phyloP scores from a whole-genome alignment of 805 yeast genomes.

The Clavispora carvajalis region DNA sequence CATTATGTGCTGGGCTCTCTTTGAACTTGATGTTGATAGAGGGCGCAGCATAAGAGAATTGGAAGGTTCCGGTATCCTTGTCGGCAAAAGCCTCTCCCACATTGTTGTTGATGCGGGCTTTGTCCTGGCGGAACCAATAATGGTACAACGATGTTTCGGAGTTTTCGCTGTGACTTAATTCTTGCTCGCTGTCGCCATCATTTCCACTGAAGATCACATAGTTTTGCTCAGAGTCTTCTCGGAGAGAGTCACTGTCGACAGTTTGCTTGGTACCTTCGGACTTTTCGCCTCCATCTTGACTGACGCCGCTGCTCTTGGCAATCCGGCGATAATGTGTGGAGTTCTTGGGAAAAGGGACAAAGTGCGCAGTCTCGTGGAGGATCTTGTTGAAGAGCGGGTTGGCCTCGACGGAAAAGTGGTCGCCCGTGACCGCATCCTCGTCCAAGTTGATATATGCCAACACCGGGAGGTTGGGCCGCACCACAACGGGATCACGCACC shows the following conservation, averaged over 20 bases:
- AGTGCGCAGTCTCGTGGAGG: conserved; percentile 22
- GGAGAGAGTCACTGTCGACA: no score
- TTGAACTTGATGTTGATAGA: conserved; percentile 29
- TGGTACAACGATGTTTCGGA: conserved; percentile 24
- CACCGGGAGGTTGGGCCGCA: conserved; percentile 20
- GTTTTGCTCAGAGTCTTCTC: no score
- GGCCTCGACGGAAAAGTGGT: conserved; percentile 28
- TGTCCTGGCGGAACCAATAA: conserved; percentile 34
- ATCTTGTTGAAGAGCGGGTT: conserved; percentile 33
- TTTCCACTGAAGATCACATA: no score
- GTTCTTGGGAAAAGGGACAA: conserved; percentile 28
- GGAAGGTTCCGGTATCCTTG: conserved; percentile 28
- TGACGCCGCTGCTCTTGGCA: conserved; percentile 3
- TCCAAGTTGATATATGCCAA: conserved; percentile 36
- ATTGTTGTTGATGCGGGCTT: conserved; percentile 24
- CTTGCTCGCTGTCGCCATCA: no score
- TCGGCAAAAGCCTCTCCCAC: conserved; percentile 22
- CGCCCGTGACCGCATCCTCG: conserved; percentile 34
- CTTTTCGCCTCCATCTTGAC: conserved; percentile 12
- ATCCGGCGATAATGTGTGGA: conserved; percentile 17
- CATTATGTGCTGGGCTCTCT: conserved; percentile 24
- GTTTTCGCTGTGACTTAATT: conserved; percentile 14
- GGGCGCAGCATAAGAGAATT: conserved; percentile 26
- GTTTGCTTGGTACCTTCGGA: no score
- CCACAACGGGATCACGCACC: conserved; percentile 17